These are phyloP conservation scores for Lasiodiplodia sp. DNA, from an alignment of 2,329 filamentous ascomycete genomes.

Conservation along the genomic window DNA sequence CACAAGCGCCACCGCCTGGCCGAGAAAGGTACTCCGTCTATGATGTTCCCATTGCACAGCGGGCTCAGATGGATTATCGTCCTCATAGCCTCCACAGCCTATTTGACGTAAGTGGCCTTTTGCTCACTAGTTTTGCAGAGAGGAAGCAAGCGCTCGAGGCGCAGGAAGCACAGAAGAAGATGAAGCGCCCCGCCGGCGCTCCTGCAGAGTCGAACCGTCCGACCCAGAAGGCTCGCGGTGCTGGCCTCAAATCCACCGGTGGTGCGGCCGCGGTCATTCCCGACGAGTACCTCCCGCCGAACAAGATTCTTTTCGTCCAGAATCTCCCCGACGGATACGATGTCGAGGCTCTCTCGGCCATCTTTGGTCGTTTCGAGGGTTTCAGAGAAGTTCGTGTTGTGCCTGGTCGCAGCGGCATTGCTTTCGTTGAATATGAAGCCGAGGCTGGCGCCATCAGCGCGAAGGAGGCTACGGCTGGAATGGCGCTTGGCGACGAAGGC, in stretches of 20 bases:
- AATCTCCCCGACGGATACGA: slow-evolving; percentile 89
- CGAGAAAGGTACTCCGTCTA: slow-evolving; percentile 76
- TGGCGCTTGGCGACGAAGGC: slow-evolving; percentile 75
- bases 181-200: slow-evolving; percentile 68
- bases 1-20: slow-evolving; percentile 86
- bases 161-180: slow-evolving; percentile 77
- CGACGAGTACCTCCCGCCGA: slow-evolving; percentile 97
- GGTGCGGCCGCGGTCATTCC: slow-evolving; percentile 77
- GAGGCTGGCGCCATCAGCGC: slow-evolving; percentile 89
- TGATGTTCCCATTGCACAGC: slow-evolving; percentile 28
- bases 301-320: slow-evolving; percentile 95
- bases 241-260: slow-evolving; percentile 77
- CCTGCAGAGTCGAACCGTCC: slow-evolving; percentile 63
- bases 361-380: slow-evolving; percentile 90
- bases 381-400: slow-evolving; percentile 93
- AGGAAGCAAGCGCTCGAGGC: slow-evolving; percentile 84
- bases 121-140: slow-evolving; percentile 53
- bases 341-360: slow-evolving; percentile 76
- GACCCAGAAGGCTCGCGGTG: slow-evolving; percentile 70
- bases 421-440: slow-evolving; percentile 94
- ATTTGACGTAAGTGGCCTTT: neutral
- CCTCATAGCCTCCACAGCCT: slow-evolving; percentile 13
- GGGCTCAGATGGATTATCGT: slow-evolving; percentile 26
- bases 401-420: slow-evolving; percentile 84
- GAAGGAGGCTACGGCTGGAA: slow-evolving; percentile 90